Evolutionary conservation across 73 alveolate species (phyloP).

Genomic region (Diophrys appendiculata): DNA sequence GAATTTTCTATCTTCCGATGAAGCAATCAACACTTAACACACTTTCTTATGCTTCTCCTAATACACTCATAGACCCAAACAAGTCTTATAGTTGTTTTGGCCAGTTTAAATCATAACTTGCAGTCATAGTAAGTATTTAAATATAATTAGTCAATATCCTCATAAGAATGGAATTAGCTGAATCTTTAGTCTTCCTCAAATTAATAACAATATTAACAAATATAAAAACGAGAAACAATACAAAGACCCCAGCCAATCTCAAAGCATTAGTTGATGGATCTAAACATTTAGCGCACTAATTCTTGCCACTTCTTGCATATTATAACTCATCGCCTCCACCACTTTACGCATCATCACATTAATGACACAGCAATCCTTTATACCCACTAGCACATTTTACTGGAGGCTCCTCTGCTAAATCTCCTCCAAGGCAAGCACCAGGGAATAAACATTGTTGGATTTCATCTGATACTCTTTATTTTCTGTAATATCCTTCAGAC

Average conservation of each 20-base stretch:
- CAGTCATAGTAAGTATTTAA: constrained; percentile 43
- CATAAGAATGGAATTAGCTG: constrained; percentile 37
- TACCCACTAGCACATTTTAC: not conserved
- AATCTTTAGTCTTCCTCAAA: constrained; percentile 3
- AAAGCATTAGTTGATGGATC: not conserved
- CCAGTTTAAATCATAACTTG: constrained; percentile 42
- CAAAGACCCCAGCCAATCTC: not conserved
- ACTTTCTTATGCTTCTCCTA: too few species aligned
- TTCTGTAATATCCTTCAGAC: constrained; percentile 8
- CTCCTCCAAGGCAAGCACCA: constrained; percentile 33
- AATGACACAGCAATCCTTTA: not conserved
- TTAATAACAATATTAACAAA: not conserved
- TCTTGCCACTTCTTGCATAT: not conserved
- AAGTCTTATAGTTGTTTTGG: too few species aligned
- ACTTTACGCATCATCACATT: too few species aligned
- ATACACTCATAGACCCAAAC: too few species aligned
- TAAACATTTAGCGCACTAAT: not conserved
- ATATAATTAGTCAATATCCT: constrained; percentile 61
- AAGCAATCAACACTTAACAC: too few species aligned
- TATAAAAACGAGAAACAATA: not conserved
- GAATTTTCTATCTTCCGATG: not conserved
- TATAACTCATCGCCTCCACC: too few species aligned
- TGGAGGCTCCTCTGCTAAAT: not conserved
- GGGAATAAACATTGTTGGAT: not conserved
- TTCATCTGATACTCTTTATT: not conserved